A percentile compares a stretch with the other conserved stretches of the same genome.
phyloP scores from a whole-genome alignment of 2,329 filamentous ascomycete genomes.

The Beauveria pseudobassiana region DNA sequence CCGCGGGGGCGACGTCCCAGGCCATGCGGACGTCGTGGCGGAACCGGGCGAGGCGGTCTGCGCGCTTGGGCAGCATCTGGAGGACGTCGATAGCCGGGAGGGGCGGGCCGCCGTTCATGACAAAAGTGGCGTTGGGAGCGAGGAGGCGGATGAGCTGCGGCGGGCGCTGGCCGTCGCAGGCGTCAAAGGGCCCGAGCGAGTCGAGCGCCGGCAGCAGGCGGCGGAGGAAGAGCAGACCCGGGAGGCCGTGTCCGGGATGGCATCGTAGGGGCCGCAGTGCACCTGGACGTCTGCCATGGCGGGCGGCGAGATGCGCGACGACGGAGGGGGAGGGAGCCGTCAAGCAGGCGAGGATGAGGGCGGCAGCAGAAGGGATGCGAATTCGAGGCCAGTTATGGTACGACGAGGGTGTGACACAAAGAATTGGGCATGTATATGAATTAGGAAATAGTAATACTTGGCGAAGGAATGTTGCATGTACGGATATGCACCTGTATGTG shows the following conservation, averaged over 20 bases:
- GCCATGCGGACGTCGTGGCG: constrained; percentile 11
- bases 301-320: not conserved
- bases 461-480: no score
- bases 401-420: no score
- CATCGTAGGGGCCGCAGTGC: constrained; percentile 5
- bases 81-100: constrained; percentile 9
- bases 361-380: no score
- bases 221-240: constrained; percentile 14
- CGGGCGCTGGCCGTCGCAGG: not conserved
- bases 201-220: constrained; percentile 13
- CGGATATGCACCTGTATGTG: not conserved
- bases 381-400: no score
- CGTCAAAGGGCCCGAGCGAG: constrained; percentile 12
- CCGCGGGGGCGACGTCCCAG: constrained; percentile 3
- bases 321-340: no score
- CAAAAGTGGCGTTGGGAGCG: constrained; percentile 11
- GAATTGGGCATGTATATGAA: no score
- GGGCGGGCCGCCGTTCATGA: constrained; percentile 10
- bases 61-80: constrained; percentile 11
- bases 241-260: constrained; percentile 11
- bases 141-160: constrained; percentile 5
- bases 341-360: no score
- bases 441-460: no score
- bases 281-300: constrained; percentile 8
- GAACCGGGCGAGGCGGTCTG: constrained; percentile 3